phyloP scores from a whole-genome alignment of 345 rosid species.

The Eucalyptus cloeziana region DNA sequence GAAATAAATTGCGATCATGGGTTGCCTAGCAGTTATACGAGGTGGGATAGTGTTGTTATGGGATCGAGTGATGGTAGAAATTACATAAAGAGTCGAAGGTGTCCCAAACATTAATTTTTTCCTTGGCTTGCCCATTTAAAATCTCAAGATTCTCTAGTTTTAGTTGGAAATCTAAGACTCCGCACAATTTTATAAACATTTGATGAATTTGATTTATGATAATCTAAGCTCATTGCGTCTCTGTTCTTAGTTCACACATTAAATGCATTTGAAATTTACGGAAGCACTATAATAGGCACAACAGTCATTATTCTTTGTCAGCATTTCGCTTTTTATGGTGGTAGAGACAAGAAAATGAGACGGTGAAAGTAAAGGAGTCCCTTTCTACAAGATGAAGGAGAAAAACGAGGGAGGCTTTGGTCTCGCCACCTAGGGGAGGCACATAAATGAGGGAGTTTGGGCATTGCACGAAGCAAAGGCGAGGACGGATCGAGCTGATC shows the following conservation, averaged over 20 bases:
- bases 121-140: neutral
- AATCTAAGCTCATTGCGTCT: too few species aligned
- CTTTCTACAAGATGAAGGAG: neutral
- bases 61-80: neutral
- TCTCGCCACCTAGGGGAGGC: neutral
- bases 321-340: neutral
- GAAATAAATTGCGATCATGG: neutral
- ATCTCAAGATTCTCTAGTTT: neutral
- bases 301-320: too few species aligned
- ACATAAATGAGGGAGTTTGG: neutral
- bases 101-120: neutral
- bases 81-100: neutral
- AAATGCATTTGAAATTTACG: too few species aligned
- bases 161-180: neutral
- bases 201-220: too few species aligned
- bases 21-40: neutral
- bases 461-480: neutral
- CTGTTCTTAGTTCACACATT: too few species aligned
- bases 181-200: neutral
- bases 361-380: neutral
- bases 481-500: neutral
- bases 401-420: neutral
- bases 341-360: neutral
- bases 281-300: too few species aligned
- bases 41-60: neutral